Evolutionary conservation across 1,284 basidiomycete species (phyloP).

Genomic region (Boletellus deceptivus): DNA sequence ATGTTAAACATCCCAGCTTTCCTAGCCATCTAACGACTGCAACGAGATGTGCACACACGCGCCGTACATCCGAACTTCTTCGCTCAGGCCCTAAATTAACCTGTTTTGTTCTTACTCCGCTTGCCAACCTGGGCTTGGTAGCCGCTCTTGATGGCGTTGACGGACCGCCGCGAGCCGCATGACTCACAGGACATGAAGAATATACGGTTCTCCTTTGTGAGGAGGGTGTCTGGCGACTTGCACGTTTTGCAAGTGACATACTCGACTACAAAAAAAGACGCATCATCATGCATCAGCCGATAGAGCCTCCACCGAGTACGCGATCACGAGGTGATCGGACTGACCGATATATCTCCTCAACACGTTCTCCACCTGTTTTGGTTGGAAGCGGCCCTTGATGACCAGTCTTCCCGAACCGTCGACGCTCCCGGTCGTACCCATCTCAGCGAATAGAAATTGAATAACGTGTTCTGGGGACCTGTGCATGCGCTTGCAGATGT

Average conservation of each 20-base stretch:
- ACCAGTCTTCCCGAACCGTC: conserved; percentile 92
- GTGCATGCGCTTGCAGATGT: conserved; percentile 99
- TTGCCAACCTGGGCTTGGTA: conserved; percentile 97
- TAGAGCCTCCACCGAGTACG: neutral
- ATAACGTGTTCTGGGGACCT: conserved; percentile 99
- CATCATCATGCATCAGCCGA: neutral
- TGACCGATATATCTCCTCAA: conserved; percentile 93
- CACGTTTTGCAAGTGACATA: conserved; percentile 99
- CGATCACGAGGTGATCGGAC: conserved; percentile 21
- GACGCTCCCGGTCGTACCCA: conserved; percentile 96
- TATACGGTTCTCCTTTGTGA: conserved; percentile 97
- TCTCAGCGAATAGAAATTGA: conserved; percentile 95
- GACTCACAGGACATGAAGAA: conserved; percentile 99
- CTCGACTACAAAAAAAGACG: conserved; percentile 62
- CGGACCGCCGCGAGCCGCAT: conserved; percentile 89
- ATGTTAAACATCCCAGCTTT: neutral
- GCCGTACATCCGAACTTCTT: neutral
- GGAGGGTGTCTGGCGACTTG: conserved; percentile 95
- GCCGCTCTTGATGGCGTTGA: conserved; percentile 97
- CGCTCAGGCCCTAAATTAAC: conserved; percentile 10
- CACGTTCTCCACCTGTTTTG: conserved; percentile 98
- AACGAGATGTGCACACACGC: neutral
- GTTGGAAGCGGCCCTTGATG: conserved; percentile 97
- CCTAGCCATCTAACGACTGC: conserved; percentile 3
- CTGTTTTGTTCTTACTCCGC: conserved; percentile 60